Conservation (phyloP, 768 basidiomycete species). For the Rhodosporidiobolus odoratus region DNA sequence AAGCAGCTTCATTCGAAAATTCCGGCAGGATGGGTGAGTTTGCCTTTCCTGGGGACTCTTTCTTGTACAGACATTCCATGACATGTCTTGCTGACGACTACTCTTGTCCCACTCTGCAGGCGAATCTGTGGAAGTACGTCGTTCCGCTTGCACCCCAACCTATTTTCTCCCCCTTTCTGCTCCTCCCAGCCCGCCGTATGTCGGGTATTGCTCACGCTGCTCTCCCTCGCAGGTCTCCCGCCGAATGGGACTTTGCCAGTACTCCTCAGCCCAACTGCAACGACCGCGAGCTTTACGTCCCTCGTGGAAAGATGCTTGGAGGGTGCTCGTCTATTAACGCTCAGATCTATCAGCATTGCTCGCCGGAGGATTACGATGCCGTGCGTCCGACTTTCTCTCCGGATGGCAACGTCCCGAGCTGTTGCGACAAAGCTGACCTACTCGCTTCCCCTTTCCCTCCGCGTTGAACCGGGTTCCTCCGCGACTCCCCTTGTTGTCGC, state of each 20-base stretch:
- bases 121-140: conserved; percentile 18
- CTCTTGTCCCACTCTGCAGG: not conserved
- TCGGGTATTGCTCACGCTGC: too few relatives aligned
- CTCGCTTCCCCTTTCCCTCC: too few relatives aligned
- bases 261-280: conserved; percentile 6
- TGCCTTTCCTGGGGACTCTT: not conserved
- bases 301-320: conserved; percentile 40
- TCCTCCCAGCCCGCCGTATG: too few relatives aligned
- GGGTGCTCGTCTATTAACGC: conserved; percentile 36
- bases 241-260: conserved; percentile 30
- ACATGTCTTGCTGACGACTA: not conserved
- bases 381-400: conserved; percentile 4
- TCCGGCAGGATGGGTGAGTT: conserved; percentile 33
- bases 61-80: not conserved
- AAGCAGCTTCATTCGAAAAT: conserved; percentile 24
- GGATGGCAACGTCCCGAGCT: too few relatives aligned
- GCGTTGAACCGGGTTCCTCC: too few relatives aligned
- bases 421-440: too few relatives aligned
- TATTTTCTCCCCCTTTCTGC: not conserved
- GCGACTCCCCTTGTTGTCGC: too few relatives aligned
- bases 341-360: conserved; percentile 34
- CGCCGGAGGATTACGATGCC: conserved; percentile 34
- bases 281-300: conserved; percentile 25
- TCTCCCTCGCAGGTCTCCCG: conserved; percentile 26
- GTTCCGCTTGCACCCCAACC: not conserved